Evolutionary conservation across 352 stramenopile genomes (phyloP).

Genomic region (Pythium diclinum): DNA sequence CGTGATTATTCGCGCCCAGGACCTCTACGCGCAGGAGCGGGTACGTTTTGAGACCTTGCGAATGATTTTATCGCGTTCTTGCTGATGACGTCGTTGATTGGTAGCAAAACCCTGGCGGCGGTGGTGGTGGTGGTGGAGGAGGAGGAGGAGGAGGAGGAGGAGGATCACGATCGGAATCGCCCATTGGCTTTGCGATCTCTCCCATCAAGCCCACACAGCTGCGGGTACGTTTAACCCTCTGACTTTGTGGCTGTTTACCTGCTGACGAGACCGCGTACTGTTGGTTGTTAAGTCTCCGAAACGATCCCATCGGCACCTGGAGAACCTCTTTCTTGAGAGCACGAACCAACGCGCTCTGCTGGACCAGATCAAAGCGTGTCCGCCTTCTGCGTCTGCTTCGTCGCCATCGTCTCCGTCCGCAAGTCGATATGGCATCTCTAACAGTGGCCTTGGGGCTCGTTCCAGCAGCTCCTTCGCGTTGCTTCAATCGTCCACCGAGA

Average conservation of each 20-base stretch:
- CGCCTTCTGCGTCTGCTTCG: slow-evolving; percentile 8
- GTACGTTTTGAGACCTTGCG: slow-evolving; percentile 20
- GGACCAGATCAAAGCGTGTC: slow-evolving; percentile 51
- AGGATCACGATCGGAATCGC: slow-evolving; percentile 13
- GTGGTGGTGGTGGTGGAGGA: not conserved
- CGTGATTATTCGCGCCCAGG: slow-evolving; percentile 28
- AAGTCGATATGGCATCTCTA: not conserved
- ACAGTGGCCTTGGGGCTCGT: not conserved
- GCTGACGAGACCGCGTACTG: not conserved
- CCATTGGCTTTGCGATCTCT: slow-evolving; percentile 35
- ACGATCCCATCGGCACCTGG: slow-evolving; percentile 26
- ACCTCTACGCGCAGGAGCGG: slow-evolving; percentile 44
- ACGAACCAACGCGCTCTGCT: slow-evolving; percentile 45
- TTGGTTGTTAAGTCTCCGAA: slow-evolving; percentile 18
- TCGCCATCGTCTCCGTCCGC: not conserved
- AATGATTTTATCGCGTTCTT: not conserved
- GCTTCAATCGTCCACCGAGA: not conserved
- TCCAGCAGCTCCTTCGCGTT: slow-evolving; percentile 11
- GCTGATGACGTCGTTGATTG: not conserved
- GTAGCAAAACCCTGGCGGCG: not conserved
- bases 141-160: not conserved
- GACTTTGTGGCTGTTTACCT: not conserved
- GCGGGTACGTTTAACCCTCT: not conserved
- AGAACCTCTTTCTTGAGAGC: slow-evolving; percentile 49
- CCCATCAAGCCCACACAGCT: slow-evolving; percentile 44